These are phyloP conservation scores for Bipolaris cookei DNA, from an alignment of 2,329 filamentous ascomycete species.

Conservation along the genomic window DNA sequence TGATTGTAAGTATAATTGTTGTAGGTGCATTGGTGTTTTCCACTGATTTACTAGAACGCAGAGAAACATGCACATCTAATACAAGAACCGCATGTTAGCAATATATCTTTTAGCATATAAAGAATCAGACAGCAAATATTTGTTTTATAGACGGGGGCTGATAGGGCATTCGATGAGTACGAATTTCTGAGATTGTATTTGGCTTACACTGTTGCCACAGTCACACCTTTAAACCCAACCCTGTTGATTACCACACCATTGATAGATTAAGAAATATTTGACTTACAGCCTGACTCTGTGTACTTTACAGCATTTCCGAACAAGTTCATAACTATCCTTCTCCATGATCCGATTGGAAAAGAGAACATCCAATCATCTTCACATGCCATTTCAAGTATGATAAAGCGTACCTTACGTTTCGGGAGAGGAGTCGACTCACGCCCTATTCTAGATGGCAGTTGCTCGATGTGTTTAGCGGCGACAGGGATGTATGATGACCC, in stretches of 20 bases:
- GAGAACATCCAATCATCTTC: conserved; percentile 51
- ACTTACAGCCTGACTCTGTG: conserved; percentile 35
- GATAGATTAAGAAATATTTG: not conserved
- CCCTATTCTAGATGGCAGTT: conserved; percentile 7
- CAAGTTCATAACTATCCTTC: conserved; percentile 47
- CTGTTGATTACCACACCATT: not conserved
- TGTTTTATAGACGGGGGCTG: not conserved
- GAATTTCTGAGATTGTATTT: not conserved
- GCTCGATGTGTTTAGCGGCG: conserved; percentile 15
- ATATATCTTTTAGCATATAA: too few species aligned
- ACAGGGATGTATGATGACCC: conserved; percentile 44
- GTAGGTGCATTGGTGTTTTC: conserved; percentile 12
- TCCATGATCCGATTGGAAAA: conserved; percentile 48
- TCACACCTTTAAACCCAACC: not conserved
- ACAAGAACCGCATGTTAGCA: not conserved
- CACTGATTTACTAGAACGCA: conserved; percentile 20
- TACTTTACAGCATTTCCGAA: conserved; percentile 49
- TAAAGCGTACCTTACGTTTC: conserved; percentile 31
- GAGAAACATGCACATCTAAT: conserved; percentile 32
- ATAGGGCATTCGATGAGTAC: not conserved
- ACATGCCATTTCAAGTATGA: conserved; percentile 35
- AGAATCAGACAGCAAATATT: too few species aligned
- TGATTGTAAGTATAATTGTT: conserved; percentile 45
- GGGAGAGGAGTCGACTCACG: conserved; percentile 1
- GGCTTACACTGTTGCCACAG: not conserved